Conservation (phyloP, 2,329 filamentous ascomycete genomes). For the Verruconis gallopava region DNA sequence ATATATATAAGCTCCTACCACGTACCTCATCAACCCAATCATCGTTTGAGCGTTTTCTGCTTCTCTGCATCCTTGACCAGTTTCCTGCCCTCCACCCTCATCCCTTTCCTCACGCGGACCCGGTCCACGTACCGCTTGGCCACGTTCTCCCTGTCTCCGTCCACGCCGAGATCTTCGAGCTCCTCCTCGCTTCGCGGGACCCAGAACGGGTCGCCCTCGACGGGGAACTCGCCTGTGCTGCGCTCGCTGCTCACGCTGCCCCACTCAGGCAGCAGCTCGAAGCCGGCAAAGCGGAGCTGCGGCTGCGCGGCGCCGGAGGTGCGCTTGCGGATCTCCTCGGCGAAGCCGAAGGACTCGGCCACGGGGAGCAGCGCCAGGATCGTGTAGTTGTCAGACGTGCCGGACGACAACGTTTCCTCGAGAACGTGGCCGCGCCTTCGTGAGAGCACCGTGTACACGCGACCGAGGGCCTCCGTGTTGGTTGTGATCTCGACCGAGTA, state of each 20-base stretch:
- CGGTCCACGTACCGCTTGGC: constrained; percentile 92
- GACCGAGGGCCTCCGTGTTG: constrained; percentile 72
- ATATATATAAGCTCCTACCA: too few relatives aligned
- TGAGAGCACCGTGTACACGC: constrained; percentile 96
- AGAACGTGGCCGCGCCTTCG: constrained; percentile 80
- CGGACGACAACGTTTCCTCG: constrained; percentile 83
- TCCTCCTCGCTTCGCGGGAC: constrained; percentile 94
- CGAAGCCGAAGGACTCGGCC: constrained; percentile 90
- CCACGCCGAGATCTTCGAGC: constrained; percentile 85
- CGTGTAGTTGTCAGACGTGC: constrained; percentile 94
- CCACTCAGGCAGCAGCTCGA: constrained; percentile 72
- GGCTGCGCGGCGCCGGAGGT: constrained; percentile 83
- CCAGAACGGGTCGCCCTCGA: constrained; percentile 73
- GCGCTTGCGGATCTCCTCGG: constrained; percentile 89
- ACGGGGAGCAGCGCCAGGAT: constrained; percentile 81
- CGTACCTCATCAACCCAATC: too few relatives aligned
- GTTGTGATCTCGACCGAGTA: constrained; percentile 77
- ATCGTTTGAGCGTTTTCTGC: constrained; percentile 64
- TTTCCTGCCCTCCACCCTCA: constrained; percentile 64
- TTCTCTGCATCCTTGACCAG: constrained; percentile 80
- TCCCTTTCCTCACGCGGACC: constrained; percentile 73
- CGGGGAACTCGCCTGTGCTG: neutral
- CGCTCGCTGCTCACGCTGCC: constrained; percentile 4
- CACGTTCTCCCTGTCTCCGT: constrained; percentile 88
- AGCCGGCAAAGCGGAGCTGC: constrained; percentile 86